Evolutionary conservation across 352 stramenopile species (phyloP).

Genomic region (Phytophthora syringae): DNA sequence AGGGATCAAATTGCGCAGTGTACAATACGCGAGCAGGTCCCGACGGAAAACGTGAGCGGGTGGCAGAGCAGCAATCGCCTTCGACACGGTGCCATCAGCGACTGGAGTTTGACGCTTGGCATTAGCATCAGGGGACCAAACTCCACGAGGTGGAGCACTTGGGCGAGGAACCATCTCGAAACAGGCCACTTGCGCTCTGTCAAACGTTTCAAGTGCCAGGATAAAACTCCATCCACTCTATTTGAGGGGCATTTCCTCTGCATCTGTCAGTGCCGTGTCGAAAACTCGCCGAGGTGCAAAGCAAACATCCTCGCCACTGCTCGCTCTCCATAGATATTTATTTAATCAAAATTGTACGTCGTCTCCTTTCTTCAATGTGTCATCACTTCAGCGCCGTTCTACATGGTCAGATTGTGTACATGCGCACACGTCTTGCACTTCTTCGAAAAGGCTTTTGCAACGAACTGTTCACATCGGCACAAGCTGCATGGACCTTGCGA

Average conservation of each 20-base stretch:
- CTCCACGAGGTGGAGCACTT: constrained; percentile 20
- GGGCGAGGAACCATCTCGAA: constrained; percentile 11
- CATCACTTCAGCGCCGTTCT: constrained; percentile 4
- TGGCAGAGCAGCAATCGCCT: constrained; percentile 29
- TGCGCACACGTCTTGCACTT: constrained; percentile 82
- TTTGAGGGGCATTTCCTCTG: too few species aligned
- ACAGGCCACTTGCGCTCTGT: neutral
- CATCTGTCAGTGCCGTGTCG: too few species aligned
- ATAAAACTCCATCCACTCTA: neutral
- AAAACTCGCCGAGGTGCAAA: too few species aligned
- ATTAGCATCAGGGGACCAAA: constrained; percentile 67
- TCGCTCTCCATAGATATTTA: constrained; percentile 23
- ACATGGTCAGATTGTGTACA: constrained; percentile 44
- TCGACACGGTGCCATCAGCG: constrained; percentile 21
- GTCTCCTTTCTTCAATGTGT: neutral
- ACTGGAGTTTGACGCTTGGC: constrained; percentile 30
- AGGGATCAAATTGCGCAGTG: constrained; percentile 53
- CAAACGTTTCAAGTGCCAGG: constrained; percentile 1
- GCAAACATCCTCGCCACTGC: too few species aligned
- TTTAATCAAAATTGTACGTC: constrained; percentile 23
- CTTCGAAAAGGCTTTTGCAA: constrained; percentile 74
- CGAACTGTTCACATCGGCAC: constrained; percentile 64
- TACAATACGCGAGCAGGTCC: constrained; percentile 71
- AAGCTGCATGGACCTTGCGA: constrained; percentile 47
- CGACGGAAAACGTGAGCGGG: constrained; percentile 54